These are phyloP conservation scores for Sicyos baderoa DNA, from an alignment of 306 rosid genomes.

Conservation along the genomic window DNA sequence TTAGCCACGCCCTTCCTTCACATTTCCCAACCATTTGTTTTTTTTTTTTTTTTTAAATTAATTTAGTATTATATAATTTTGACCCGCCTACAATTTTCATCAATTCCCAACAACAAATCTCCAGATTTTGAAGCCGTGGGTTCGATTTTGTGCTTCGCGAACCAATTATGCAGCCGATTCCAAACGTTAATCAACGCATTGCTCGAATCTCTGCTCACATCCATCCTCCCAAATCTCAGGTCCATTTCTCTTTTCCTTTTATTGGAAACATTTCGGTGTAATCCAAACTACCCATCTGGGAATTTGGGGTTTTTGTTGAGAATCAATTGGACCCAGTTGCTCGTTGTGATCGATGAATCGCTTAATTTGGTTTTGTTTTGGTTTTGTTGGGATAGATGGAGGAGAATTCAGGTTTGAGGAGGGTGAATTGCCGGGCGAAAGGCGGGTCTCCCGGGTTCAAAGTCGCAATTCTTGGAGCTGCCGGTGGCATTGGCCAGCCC, in stretches of 20 bases:
- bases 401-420: slow-evolving; percentile 32
- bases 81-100: neutral
- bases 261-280: neutral
- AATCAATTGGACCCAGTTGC: neutral
- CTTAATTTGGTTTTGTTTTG: slow-evolving; percentile 1
- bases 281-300: neutral
- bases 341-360: neutral
- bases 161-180: slow-evolving; percentile 25
- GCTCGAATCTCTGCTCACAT: slow-evolving; percentile 60
- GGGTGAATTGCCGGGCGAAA: slow-evolving; percentile 63
- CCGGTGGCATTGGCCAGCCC: slow-evolving; percentile 95
- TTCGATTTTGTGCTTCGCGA: neutral
- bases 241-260: slow-evolving; percentile 4
- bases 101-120: neutral
- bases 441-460: slow-evolving; percentile 87
- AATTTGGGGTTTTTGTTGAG: neutral
- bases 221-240: slow-evolving; percentile 45
- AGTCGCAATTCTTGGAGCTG: slow-evolving; percentile 88
- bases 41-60: neutral
- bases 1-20: slow-evolving; percentile 1
- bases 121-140: neutral
- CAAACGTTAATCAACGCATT: slow-evolving; percentile 43
- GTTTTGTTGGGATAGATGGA: slow-evolving; percentile 32
- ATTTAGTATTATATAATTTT: neutral
- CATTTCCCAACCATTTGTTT: slow-evolving; percentile 13